Percentiles rank a stretch among this genome's conserved stretches.
Conservation (phyloP, 352 stramenopile genomes). For the Elongisporangium prolatum region DNA sequence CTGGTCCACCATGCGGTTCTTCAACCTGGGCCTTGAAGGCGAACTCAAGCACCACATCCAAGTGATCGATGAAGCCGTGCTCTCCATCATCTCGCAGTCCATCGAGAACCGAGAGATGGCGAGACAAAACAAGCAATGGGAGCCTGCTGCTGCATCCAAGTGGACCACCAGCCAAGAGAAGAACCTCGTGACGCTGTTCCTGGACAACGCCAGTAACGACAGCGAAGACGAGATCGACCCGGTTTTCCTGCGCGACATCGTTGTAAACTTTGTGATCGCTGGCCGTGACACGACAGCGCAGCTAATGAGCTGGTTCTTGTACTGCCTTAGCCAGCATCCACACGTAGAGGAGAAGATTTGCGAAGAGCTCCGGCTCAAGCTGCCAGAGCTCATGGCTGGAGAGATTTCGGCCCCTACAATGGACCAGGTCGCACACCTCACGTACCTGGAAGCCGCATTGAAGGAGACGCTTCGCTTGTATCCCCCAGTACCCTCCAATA, state of each 20-base stretch:
- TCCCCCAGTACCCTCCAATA: conserved; percentile 42
- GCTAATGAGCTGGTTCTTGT: conserved; percentile 66
- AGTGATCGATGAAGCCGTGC: conserved; percentile 31
- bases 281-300: conserved; percentile 63
- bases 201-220: conserved; percentile 17
- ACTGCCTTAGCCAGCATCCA: conserved; percentile 41
- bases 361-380: conserved; percentile 21
- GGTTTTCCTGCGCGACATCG: conserved; percentile 49
- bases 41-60: conserved; percentile 22
- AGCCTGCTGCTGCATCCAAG: conserved; percentile 15
- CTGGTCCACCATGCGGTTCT: conserved; percentile 34
- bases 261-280: conserved; percentile 73
- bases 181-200: conserved; percentile 41
- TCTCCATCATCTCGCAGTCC: conserved; percentile 35
- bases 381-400: conserved; percentile 12
- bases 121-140: conserved; percentile 33
- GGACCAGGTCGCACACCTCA: conserved; percentile 23
- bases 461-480: conserved; percentile 65
- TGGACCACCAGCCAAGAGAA: conserved; percentile 12
- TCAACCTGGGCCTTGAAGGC: conserved; percentile 26
- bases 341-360: conserved; percentile 29
- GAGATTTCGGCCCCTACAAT: conserved; percentile 18
- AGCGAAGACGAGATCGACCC: conserved; percentile 22
- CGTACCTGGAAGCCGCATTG: conserved; percentile 49
- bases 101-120: conserved; percentile 6